Evolutionary conservation across 495 filamentous ascomycete species (phyloP), one percentile per base, ranked within the genome.

Genomic region (Trichoderma orchidacearum): DNA sequence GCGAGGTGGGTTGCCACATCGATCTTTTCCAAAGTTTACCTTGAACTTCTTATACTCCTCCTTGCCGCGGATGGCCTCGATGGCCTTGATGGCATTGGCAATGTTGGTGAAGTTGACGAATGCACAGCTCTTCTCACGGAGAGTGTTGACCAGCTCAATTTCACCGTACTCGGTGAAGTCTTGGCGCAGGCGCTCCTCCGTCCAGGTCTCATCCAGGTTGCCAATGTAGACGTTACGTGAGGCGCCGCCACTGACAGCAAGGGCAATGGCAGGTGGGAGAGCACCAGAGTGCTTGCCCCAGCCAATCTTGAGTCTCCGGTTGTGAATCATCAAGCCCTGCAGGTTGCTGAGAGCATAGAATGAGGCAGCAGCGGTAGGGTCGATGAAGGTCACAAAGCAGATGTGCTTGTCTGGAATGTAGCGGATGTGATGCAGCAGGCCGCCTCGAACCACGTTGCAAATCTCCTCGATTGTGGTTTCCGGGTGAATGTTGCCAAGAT

Each of bases 21-120:
- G 82, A 69, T 98, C 93, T 73, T 98, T 98, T 65, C 93, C 93
- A 68, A 98, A 98, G 73, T 98, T 98, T 68, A 98, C 90, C 78
- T 98, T 98, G 80, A 98, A 98, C 51, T 92, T 85, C 68, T 81
- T 85, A 73, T 98, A 98, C 66, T 98, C 93, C 53, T 98, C 94
- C 61, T 91, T 86, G 66, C 89, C 85, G 28, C 93, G 82, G 61
- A 97, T 83, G 31, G 92, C 93, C 68, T 98, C 93, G 60, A 98
- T 98, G 4, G 93, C 94, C 70, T 98, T 98, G 76, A 98, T 98
- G 36, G 93, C 93, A 59, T 98, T 98, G 61, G 93, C 93, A 62
- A 98, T 98, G 73, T 98, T 97, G 64, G 93, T 97, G 67, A 98
- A 98, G 70, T 98, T 98, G 70, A 97, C 94, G 64, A 98, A 98